Evolutionary conservation across 495 filamentous ascomycete species (phyloP).

Genomic region (Neurospora sp.): DNA sequence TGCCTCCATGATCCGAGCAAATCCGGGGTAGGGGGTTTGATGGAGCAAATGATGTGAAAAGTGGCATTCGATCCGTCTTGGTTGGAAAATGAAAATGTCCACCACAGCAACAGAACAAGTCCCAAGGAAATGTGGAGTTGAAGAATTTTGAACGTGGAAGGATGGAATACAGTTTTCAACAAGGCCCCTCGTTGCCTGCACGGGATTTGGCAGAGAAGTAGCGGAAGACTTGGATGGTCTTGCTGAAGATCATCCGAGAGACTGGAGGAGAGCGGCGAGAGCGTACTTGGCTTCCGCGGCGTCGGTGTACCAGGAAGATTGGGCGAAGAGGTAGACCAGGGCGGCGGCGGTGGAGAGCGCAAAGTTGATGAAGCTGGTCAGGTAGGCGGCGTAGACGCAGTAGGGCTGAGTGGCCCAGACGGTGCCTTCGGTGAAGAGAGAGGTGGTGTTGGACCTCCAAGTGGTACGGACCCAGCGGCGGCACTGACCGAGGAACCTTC

Average conservation of each 20-base stretch:
- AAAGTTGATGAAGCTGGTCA: conserved; percentile 48
- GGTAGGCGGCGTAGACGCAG: conserved; percentile 51
- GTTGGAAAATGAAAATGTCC: not conserved
- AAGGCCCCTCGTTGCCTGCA: not conserved
- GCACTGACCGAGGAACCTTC: conserved; percentile 52
- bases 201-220: conserved; percentile 31
- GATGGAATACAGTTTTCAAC: not conserved
- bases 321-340: conserved; percentile 25
- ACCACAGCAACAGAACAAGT: not conserved
- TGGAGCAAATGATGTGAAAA: not conserved
- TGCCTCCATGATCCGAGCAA: not conserved
- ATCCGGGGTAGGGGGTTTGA: not conserved
- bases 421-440: conserved; percentile 35
- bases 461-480: conserved; percentile 56
- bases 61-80: not conserved
- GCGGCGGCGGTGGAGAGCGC: conserved; percentile 45
- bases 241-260: conserved; percentile 37
- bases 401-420: conserved; percentile 41
- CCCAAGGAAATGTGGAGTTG: not conserved
- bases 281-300: not conserved
- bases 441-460: conserved; percentile 54
- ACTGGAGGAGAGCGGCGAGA: conserved; percentile 14
- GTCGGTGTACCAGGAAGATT: not conserved
- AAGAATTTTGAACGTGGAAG: not conserved
- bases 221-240: conserved; percentile 50